phyloP scores from a whole-genome alignment of 768 basidiomycete species.

The Tulasnella calospora region DNA sequence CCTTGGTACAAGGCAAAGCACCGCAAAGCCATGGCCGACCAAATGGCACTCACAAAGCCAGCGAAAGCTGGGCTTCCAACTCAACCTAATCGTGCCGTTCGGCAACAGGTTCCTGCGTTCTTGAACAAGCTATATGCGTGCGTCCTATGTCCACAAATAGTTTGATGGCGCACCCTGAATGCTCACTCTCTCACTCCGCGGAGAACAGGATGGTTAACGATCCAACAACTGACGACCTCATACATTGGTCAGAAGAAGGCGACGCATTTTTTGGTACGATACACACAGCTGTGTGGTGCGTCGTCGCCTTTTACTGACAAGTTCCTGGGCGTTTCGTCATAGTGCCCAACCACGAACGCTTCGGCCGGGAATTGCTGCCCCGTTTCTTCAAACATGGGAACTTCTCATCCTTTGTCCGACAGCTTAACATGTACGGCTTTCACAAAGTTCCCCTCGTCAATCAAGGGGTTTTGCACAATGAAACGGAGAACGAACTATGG shows the following conservation, averaged over 20 bases:
- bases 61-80: slow-evolving; percentile 32
- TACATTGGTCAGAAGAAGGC: slow-evolving; percentile 86
- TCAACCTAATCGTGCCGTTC: slow-evolving; percentile 30
- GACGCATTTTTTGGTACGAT: slow-evolving; percentile 82
- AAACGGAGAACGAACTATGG: slow-evolving; percentile 76
- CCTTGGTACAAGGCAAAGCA: not conserved
- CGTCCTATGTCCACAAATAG: slow-evolving; percentile 46
- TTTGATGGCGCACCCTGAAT: slow-evolving; percentile 20
- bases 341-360: slow-evolving; percentile 90
- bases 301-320: slow-evolving; percentile 17
- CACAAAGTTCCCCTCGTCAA: slow-evolving; percentile 94
- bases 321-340: slow-evolving; percentile 12
- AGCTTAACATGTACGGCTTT: slow-evolving; percentile 95
- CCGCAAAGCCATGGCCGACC: slow-evolving; percentile 25
- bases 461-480: slow-evolving; percentile 83
- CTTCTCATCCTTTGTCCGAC: slow-evolving; percentile 86
- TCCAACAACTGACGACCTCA: slow-evolving; percentile 70
- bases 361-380: slow-evolving; percentile 83
- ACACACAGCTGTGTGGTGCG: slow-evolving; percentile 15
- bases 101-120: slow-evolving; percentile 62
- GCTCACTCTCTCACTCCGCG: slow-evolving; percentile 8
- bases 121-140: slow-evolving; percentile 79
- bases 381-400: slow-evolving; percentile 98
- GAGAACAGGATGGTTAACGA: slow-evolving; percentile 83
- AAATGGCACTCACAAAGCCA: slow-evolving; percentile 27